These are phyloP conservation scores for Pseudogymnoascus destructans DNA, from an alignment of 2,329 filamentous ascomycete genomes.

Conservation along the genomic window DNA sequence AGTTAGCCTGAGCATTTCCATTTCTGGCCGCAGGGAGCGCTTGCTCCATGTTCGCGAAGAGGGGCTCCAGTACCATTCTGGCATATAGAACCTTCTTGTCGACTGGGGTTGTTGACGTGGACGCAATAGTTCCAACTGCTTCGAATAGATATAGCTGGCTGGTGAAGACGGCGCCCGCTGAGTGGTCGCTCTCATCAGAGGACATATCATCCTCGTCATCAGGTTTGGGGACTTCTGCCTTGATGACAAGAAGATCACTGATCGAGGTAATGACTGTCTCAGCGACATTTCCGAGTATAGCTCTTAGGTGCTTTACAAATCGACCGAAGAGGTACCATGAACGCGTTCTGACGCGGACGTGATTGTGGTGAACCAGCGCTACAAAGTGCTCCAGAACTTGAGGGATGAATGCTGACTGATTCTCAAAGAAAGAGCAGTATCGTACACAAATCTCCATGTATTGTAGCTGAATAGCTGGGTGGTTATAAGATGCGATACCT, in stretches of 20 bases:
- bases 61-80: slow-evolving; percentile 74
- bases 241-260: slow-evolving; percentile 75
- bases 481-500: slow-evolving; percentile 76
- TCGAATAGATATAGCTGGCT: slow-evolving; percentile 92
- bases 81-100: slow-evolving; percentile 83
- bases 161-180: slow-evolving; percentile 79
- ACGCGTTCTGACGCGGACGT: slow-evolving; percentile 73
- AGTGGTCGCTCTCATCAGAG: slow-evolving; percentile 81
- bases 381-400: slow-evolving; percentile 87
- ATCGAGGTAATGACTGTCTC: slow-evolving; percentile 87
- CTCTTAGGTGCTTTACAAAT: slow-evolving; percentile 75
- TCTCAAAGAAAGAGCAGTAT: slow-evolving; percentile 86
- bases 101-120: slow-evolving; percentile 58
- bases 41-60: slow-evolving; percentile 80
- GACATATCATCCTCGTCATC: slow-evolving; percentile 78
- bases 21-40: slow-evolving; percentile 64
- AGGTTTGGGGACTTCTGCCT: slow-evolving; percentile 71
- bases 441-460: slow-evolving; percentile 98
- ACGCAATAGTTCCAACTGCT: slow-evolving; percentile 84
- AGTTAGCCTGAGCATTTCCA: slow-evolving; percentile 65
- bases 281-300: slow-evolving; percentile 76
- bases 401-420: slow-evolving; percentile 66
- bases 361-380: slow-evolving; percentile 72
- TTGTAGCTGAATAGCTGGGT: slow-evolving; percentile 84
- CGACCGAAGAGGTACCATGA: slow-evolving; percentile 97